phyloP scores from a whole-genome alignment of 2,329 filamentous ascomycete genomes.

The Simplicillium sp. region DNA sequence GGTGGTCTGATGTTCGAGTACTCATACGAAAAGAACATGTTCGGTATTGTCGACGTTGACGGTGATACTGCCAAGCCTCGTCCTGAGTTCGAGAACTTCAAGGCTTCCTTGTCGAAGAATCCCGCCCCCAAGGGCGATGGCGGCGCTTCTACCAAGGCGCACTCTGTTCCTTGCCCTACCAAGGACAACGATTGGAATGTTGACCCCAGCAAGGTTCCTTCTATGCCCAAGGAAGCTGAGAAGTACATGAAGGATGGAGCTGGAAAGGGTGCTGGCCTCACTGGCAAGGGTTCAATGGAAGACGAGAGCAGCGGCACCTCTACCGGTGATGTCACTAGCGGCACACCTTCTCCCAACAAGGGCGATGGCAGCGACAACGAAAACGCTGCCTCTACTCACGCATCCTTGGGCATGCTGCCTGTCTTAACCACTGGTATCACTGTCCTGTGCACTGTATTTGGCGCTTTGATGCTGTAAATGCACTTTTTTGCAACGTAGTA shows the following conservation, averaged over 20 bases:
- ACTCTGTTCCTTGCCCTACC: slow-evolving; percentile 38
- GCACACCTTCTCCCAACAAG: slow-evolving; percentile 14
- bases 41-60: slow-evolving; percentile 64
- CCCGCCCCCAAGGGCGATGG: slow-evolving; percentile 40
- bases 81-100: slow-evolving; percentile 51
- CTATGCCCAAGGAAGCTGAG: slow-evolving; percentile 38
- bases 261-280: slow-evolving; percentile 42
- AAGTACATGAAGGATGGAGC: slow-evolving; percentile 46
- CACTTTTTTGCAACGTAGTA: too few relatives aligned
- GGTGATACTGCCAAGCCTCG: slow-evolving; percentile 32
- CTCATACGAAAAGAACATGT: slow-evolving; percentile 67
- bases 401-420: too few relatives aligned
- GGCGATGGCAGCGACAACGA: too few relatives aligned
- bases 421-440: slow-evolving; percentile 8
- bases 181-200: slow-evolving; percentile 40
- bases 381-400: too few relatives aligned
- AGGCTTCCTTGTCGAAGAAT: slow-evolving; percentile 36
- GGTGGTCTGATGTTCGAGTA: slow-evolving; percentile 97
- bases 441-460: slow-evolving; percentile 26
- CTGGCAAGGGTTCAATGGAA: slow-evolving; percentile 44
- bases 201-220: slow-evolving; percentile 37
- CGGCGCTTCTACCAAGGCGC: slow-evolving; percentile 37
- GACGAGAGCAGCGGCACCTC: slow-evolving; percentile 36
- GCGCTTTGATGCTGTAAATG: slow-evolving; percentile 28
- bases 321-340: slow-evolving; percentile 28